Evolutionary conservation across 2,329 filamentous ascomycete genomes (phyloP), one percentile per base, ranked within the genome.

Genomic region (Dactylonectria macrodidyma): DNA sequence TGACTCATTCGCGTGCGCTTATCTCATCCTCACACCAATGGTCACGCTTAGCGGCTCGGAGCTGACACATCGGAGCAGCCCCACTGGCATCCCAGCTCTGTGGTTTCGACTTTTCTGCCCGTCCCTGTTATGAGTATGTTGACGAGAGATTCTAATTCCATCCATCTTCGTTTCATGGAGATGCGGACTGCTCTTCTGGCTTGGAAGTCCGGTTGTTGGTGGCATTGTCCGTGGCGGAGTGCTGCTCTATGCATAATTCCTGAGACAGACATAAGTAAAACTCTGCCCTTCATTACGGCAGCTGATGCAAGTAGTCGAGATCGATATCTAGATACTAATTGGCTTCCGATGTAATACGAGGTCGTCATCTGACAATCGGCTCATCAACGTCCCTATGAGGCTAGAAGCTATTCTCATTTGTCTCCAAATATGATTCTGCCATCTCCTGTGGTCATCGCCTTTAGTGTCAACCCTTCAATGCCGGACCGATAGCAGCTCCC

Each of bases 31-130:
- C 7, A 30, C 26, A 30, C 59, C 50, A 59, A 24, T 33, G 4
- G 44, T 50, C 60, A 36, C 26, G 30, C 48, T 60, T 57, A 10
- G 11, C 38, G n/a, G 41, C 44, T 59, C 56, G 56, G 56, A 59
- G 56, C 44, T 41, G 44, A 59, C 24, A 14, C 12, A 16, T 14
- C 36, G 58, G 64, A 38, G 8, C 48, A 30, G 50, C 47, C 22
- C 59, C 59, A 62, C 59, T 55, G 33, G 24, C n/a, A 24, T 36
- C 16, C 14, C n/a, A n/a, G 30, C 50, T 34, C 16, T 14, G 9
- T 6, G 12, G 50, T 54, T 54, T 36, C 30, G n/a, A n/a, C 16
- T 1, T 36, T 54, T 19, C 36, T 22, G 2, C 10, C n/a, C 16
- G n/a, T 22, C 30, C 36, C 16, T 52, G 11, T 33, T 26, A 26